Percentiles rank a stretch among this genome's conserved stretches.
These are phyloP conservation scores for Yarrowia porcina DNA, from an alignment of 805 yeast genomes.

Conservation along the genomic window DNA sequence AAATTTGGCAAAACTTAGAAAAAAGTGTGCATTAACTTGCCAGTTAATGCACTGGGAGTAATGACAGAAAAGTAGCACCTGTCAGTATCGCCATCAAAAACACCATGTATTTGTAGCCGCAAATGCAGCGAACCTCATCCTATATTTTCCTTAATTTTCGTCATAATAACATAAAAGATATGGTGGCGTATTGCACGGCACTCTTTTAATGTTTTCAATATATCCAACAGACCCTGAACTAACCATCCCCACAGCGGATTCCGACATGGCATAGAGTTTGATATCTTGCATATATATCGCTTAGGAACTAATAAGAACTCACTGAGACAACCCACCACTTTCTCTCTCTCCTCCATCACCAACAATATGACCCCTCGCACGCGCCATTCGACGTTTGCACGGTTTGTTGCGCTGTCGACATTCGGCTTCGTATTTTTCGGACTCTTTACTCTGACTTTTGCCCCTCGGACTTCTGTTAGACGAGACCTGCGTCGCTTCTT, in stretches of 20 bases:
- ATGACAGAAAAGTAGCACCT: too few relatives aligned
- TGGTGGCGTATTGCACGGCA: too few relatives aligned
- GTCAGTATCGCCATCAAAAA: too few relatives aligned
- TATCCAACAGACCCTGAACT: too few relatives aligned
- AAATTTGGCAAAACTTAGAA: too few relatives aligned
- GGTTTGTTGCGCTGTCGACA: slow-evolving; percentile 17
- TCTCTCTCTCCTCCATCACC: not conserved
- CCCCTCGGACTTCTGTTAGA: slow-evolving; percentile 79
- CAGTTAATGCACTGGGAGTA: too few relatives aligned
- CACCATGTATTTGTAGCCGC: too few relatives aligned
- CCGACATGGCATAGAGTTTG: slow-evolving; percentile 5
- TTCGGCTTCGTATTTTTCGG: slow-evolving; percentile 52
- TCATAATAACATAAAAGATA: too few relatives aligned
- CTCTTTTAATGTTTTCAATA: too few relatives aligned
- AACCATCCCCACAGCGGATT: not conserved
- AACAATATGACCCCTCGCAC: not conserved
- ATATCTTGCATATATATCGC: slow-evolving; percentile 7
- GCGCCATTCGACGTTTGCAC: slow-evolving; percentile 18
- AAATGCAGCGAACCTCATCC: too few relatives aligned
- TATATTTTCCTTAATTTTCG: too few relatives aligned
- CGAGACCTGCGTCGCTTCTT: slow-evolving; percentile 77
- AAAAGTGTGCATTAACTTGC: too few relatives aligned
- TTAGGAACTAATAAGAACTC: not conserved
- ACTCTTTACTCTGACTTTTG: slow-evolving; percentile 62
- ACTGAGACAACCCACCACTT: not conserved